A percentile compares a stretch with the other conserved stretches of the same genome.
Evolutionary conservation across 306 rosid genomes (phyloP).

Genomic region (Quercus rubra): DNA sequence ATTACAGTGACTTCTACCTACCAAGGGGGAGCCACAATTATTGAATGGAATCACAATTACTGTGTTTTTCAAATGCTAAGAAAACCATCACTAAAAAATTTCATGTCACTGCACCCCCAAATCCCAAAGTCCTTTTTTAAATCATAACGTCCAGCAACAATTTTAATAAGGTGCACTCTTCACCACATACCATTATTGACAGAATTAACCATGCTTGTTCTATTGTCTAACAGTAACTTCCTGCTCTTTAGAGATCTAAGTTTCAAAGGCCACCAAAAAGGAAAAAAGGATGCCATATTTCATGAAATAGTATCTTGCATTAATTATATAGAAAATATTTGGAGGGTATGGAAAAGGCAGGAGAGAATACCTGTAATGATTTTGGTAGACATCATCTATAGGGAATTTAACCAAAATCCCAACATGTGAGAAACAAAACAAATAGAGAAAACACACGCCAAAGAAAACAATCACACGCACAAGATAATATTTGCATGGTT

Average conservation of each 20-base stretch:
- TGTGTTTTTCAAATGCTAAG: neutral
- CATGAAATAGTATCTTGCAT: neutral
- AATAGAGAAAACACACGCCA: too few relatives aligned
- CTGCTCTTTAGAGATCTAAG: neutral
- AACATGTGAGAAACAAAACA: too few relatives aligned
- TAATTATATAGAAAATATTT: neutral
- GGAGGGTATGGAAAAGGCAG: constrained; percentile 5
- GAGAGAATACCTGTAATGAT: constrained; percentile 67
- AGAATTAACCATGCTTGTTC: neutral
- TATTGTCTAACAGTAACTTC: neutral
- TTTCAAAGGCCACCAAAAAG: neutral
- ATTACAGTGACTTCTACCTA: neutral
- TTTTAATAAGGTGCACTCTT: too few relatives aligned
- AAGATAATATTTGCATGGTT: too few relatives aligned
- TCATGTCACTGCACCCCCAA: too few relatives aligned
- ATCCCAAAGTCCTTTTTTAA: neutral
- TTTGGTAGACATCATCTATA: constrained; percentile 79
- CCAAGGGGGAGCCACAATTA: neutral
- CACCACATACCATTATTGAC: neutral
- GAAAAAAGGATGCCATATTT: neutral
- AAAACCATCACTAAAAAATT: neutral
- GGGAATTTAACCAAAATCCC: too few relatives aligned
- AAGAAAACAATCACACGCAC: too few relatives aligned
- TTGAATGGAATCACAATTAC: neutral
- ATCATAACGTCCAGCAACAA: neutral